Evolutionary conservation across 2,329 filamentous ascomycete genomes (phyloP).

Genomic region (Alternaria sp.): DNA sequence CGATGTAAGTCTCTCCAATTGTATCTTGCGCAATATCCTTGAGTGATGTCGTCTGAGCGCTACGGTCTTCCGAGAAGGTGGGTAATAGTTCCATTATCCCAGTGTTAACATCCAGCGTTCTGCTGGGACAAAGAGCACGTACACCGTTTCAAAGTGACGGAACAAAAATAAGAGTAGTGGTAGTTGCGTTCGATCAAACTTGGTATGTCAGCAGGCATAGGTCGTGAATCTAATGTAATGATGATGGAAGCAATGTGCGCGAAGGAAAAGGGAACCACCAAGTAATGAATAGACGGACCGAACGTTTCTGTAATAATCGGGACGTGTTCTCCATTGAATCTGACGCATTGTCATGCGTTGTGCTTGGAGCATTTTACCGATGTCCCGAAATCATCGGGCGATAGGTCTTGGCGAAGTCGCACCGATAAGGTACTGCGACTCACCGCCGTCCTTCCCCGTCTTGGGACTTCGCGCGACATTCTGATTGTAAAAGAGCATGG

Average conservation of each 20-base stretch:
- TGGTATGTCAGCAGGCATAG: neutral
- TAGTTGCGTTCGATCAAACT: neutral
- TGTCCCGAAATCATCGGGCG: slow-evolving; percentile 24
- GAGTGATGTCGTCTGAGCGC: slow-evolving; percentile 21
- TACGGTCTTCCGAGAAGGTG: slow-evolving; percentile 21
- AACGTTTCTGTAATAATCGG: neutral
- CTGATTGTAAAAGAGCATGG: neutral
- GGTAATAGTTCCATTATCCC: slow-evolving; percentile 22
- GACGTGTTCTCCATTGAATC: slow-evolving; percentile 10
- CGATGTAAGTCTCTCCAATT: slow-evolving; percentile 33
- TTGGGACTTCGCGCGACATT: neutral
- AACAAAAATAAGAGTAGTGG: neutral
- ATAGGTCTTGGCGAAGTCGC: slow-evolving; percentile 24
- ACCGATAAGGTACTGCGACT: slow-evolving; percentile 6
- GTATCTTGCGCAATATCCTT: slow-evolving; percentile 30
- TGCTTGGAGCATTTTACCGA: slow-evolving; percentile 16
- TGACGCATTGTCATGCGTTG: slow-evolving; percentile 18
- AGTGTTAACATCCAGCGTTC: neutral
- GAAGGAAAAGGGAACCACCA: slow-evolving; percentile 3
- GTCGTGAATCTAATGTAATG: neutral
- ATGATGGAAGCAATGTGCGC: neutral
- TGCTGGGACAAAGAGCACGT: neutral
- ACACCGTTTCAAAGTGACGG: neutral
- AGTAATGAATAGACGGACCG: neutral
- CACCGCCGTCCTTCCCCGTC: slow-evolving; percentile 7